Conservation (phyloP, 352 stramenopile species). For the Phytophthora vignae region DNA sequence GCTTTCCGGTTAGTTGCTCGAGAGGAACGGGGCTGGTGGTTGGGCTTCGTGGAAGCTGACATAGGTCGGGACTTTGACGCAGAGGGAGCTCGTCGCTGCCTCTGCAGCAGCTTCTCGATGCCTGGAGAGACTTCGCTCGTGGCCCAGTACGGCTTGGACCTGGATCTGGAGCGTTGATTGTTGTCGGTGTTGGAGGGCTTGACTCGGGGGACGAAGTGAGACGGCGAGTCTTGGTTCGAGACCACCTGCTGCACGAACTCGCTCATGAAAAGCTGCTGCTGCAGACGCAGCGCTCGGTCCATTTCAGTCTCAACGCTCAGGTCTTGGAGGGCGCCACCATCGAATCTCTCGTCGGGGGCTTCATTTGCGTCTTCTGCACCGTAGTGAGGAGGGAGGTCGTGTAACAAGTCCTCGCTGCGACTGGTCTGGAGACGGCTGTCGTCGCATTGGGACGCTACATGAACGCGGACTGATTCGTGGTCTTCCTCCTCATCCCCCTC, state of each 20-base stretch:
- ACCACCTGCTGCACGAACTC: constrained; percentile 66
- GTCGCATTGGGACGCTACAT: constrained; percentile 19
- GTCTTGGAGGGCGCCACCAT: not conserved
- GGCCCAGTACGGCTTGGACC: constrained; percentile 27
- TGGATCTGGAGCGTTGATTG: not conserved
- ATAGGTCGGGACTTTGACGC: not conserved
- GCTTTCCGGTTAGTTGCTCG: constrained; percentile 12
- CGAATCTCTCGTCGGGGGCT: constrained; percentile 7
- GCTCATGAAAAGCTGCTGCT: constrained; percentile 63
- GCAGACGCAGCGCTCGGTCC: constrained; percentile 47
- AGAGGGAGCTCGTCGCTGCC: constrained; percentile 31
- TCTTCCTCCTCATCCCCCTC: not conserved
- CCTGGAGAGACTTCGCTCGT: constrained; percentile 34
- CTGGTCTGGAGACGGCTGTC: not conserved
- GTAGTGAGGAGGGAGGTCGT: constrained; percentile 15
- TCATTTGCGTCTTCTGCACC: constrained; percentile 21
- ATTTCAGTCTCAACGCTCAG: constrained; percentile 26
- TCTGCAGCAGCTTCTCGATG: constrained; percentile 35
- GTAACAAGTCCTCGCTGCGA: not conserved
- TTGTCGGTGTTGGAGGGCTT: constrained; percentile 8
- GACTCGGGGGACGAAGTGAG: constrained; percentile 9
- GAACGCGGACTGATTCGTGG: not conserved
- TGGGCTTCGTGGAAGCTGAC: constrained; percentile 11
- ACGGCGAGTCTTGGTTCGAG: constrained; percentile 28
- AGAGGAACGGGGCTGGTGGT: not conserved